Evolutionary conservation across 352 stramenopile species (phyloP).

Genomic region (Phytophthora hibernalis): DNA sequence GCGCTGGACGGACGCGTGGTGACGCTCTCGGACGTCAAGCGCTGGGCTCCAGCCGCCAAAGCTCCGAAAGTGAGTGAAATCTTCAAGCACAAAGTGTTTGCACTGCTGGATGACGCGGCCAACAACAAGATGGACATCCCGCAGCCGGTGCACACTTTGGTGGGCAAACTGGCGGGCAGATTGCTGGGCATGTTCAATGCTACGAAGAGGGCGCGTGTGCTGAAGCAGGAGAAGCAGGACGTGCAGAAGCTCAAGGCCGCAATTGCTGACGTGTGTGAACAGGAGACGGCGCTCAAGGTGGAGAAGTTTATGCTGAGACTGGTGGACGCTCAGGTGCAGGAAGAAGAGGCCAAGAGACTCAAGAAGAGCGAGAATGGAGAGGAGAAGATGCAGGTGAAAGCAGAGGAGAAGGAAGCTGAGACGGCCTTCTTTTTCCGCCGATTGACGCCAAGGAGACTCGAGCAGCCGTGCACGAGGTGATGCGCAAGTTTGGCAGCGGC

Average conservation of each 20-base stretch:
- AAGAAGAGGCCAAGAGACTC: slow-evolving; percentile 33
- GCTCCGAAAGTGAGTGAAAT: slow-evolving; percentile 76
- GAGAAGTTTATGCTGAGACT: slow-evolving; percentile 52
- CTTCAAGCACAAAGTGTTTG: slow-evolving; percentile 80
- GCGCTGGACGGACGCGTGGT: slow-evolving; percentile 60
- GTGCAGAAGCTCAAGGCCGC: slow-evolving; percentile 52
- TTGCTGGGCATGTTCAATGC: slow-evolving; percentile 74
- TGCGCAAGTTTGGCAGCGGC: slow-evolving; percentile 74
- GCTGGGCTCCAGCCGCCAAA: slow-evolving; percentile 50
- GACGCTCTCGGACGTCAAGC: slow-evolving; percentile 69
- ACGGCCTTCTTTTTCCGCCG: slow-evolving; percentile 72
- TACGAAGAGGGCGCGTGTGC: slow-evolving; percentile 52
- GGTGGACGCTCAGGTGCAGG: slow-evolving; percentile 43
- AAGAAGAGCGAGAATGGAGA: slow-evolving; percentile 27
- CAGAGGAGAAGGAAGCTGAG: slow-evolving; percentile 28
- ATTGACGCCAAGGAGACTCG: slow-evolving; percentile 89
- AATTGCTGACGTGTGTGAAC: slow-evolving; percentile 56
- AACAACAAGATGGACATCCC: slow-evolving; percentile 47
- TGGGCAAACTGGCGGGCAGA: slow-evolving; percentile 63
- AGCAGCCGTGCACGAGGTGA: slow-evolving; percentile 81
- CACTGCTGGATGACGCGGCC: slow-evolving; percentile 57
- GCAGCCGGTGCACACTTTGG: slow-evolving; percentile 48
- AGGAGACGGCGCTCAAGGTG: slow-evolving; percentile 48
- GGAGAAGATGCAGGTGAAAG: slow-evolving; percentile 6
- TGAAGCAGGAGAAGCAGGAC: slow-evolving; percentile 47